These are phyloP conservation scores for Polyporus tsugae DNA, from an alignment of 1,284 basidiomycete genomes.

Conservation along the genomic window DNA sequence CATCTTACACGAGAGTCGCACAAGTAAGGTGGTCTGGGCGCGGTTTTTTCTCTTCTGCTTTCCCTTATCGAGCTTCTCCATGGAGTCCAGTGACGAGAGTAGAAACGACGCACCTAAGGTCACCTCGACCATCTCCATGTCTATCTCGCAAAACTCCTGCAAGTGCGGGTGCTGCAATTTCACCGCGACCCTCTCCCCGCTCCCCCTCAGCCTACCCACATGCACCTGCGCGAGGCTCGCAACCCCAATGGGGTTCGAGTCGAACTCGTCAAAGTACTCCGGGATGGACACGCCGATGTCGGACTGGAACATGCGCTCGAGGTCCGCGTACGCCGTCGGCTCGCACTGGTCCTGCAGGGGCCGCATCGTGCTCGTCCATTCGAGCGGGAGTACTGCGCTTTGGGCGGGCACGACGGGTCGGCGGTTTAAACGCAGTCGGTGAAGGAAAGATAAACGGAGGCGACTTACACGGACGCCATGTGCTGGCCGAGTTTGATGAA, in stretches of 20 bases:
- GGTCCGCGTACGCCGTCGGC: slow-evolving; percentile 75
- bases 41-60: not conserved
- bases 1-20: no score
- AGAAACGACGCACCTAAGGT: slow-evolving; percentile 59
- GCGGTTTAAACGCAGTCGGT: no score
- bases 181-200: slow-evolving; percentile 86
- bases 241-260: slow-evolving; percentile 92
- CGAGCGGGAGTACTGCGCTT: slow-evolving; percentile 74
- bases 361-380: slow-evolving; percentile 75
- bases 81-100: no score
- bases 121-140: slow-evolving; percentile 89
- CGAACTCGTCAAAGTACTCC: slow-evolving; percentile 84
- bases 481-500: slow-evolving; percentile 97
- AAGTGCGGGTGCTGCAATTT: slow-evolving; percentile 98
- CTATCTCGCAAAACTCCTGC: slow-evolving; percentile 89
- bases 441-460: no score
- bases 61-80: not conserved
- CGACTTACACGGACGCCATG: slow-evolving; percentile 72
- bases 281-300: slow-evolving; percentile 75
- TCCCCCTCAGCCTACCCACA: slow-evolving; percentile 76
- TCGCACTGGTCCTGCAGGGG: slow-evolving; percentile 89
- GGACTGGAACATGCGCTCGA: slow-evolving; percentile 73
- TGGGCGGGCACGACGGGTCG: slow-evolving; percentile 17
- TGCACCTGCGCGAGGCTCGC: slow-evolving; percentile 97
- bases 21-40: no score